Conservation (phyloP, 331 rosid species). For the Saraca asoca region DNA sequence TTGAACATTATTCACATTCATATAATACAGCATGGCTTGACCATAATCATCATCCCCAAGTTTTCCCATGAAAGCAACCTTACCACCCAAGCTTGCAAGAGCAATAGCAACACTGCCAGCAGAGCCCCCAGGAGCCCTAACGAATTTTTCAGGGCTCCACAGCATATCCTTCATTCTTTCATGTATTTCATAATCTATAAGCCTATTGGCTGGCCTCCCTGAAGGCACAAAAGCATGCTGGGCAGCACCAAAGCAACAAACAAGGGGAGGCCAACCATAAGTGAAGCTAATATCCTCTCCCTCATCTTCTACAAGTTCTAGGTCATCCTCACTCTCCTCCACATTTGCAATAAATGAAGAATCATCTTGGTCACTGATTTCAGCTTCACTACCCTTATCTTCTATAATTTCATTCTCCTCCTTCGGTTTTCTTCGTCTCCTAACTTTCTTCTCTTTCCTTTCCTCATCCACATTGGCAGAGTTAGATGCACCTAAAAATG, state of each 20-base stretch:
- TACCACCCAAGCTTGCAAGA: conserved; percentile 87
- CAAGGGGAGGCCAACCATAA: conserved; percentile 96
- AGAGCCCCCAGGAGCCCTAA: conserved; percentile 84
- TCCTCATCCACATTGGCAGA: conserved; percentile 57
- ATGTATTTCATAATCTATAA: conserved; percentile 72
- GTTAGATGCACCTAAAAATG: conserved; percentile 55
- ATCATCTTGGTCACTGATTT: conserved; percentile 56
- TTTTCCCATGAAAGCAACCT: conserved; percentile 97
- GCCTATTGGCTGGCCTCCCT: conserved; percentile 84
- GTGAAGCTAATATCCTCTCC: conserved; percentile 80
- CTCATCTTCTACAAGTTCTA: conserved; percentile 52
- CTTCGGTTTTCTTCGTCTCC: conserved; percentile 57
- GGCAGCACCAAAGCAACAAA: conserved; percentile 93
- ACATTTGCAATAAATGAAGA: conserved; percentile 42
- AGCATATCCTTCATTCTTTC: conserved; percentile 66
- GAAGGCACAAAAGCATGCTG: conserved; percentile 91
- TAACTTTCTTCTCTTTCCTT: conserved; percentile 59
- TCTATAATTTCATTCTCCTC: conserved; percentile 43
- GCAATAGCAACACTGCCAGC: conserved; percentile 89
- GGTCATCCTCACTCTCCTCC: conserved; percentile 56
- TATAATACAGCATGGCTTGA: conserved; percentile 69
- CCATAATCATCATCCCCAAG: conserved; percentile 88
- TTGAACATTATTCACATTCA: conserved; percentile 81
- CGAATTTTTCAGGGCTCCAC: conserved; percentile 80
- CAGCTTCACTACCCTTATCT: conserved; percentile 46